Evolutionary conservation across 1,139 yeast genomes (phyloP), one percentile per base, ranked within the genome.

Genomic region (Taphrina confusa): DNA sequence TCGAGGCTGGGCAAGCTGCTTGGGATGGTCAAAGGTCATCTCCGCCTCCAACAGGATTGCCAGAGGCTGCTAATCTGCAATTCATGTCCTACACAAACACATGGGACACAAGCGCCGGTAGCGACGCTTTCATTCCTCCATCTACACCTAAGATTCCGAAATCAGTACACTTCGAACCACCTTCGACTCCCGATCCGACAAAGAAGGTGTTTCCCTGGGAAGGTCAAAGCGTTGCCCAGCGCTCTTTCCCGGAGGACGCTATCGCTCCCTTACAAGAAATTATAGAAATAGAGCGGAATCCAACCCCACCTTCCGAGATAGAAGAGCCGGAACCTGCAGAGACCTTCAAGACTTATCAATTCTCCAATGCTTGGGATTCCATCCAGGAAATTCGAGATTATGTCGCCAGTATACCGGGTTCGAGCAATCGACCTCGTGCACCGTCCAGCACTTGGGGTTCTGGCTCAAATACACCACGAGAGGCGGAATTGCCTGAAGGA

Each of bases 1-100:
- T 64, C 12, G 62, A 60, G 18, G 40, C 60, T 3, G 55, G 30
- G 4, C 27, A 61, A n/a, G 30, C 60, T n/a, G 58, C 34, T 40
- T 78, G 82, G 81, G 75, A 78, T 60, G 77, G 80, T 0, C 69
- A 75, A 1, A 64, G 63, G 42, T 73, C 71, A 50, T 22, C 44
- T 2, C 73, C 71, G 22, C 81, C 82, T 5, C 78, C 80, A 22
- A 65, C 68, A 2, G 65, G 61, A 34, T 77, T 80, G 4, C 80
- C 78, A 65, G 80, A 79, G 2, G 70, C 68, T 1, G 58, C 61
- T 8, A 68, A 63, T 9, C 63, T 78, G 49, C 58, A 62, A 25
- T 61, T 68, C 18, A 61, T 64, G 18, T 61, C 61, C 16, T 65
- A 67, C 39, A 61, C 62, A 11, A 71, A 71, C 47, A 68, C 62